These are phyloP conservation scores for Amesomyces nigricolor DNA, from an alignment of 2,329 filamentous ascomycete genomes.

Conservation along the genomic window DNA sequence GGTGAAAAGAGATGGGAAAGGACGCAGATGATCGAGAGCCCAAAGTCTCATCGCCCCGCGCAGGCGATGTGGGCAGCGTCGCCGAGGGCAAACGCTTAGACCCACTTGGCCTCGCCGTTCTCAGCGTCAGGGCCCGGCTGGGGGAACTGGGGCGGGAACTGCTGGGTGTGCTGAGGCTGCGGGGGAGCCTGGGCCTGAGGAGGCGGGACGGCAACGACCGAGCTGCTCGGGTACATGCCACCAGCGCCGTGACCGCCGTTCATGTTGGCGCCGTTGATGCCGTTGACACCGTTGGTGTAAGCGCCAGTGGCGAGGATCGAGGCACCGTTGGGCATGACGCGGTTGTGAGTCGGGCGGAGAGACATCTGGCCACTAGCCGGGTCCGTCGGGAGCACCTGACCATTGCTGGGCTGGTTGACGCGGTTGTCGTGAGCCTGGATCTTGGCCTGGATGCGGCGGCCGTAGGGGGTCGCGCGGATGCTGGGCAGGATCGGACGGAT, in stretches of 20 bases:
- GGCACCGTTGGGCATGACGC: slow-evolving; percentile 38
- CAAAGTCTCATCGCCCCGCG: slow-evolving; percentile 12
- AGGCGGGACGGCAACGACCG: slow-evolving; percentile 20
- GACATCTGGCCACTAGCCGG: slow-evolving; percentile 50
- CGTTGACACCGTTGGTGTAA: slow-evolving; percentile 31
- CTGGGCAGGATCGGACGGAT: slow-evolving; percentile 79
- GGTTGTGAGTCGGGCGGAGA: slow-evolving; percentile 40
- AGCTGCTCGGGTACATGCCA: slow-evolving; percentile 21
- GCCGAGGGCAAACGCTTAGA: slow-evolving; percentile 19
- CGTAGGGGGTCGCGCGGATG: slow-evolving; percentile 88
- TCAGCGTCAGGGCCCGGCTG: slow-evolving; percentile 19
- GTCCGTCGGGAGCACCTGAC: slow-evolving; percentile 49
- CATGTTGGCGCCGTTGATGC: slow-evolving; percentile 18
- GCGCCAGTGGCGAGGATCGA: slow-evolving; percentile 32
- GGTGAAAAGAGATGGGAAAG: slow-evolving; percentile 15
- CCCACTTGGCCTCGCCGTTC: slow-evolving; percentile 28
- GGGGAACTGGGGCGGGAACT: slow-evolving; percentile 19
- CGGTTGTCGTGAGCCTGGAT: slow-evolving; percentile 56
- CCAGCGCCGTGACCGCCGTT: slow-evolving; percentile 14
- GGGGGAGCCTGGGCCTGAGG: slow-evolving; percentile 26
- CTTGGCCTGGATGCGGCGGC: slow-evolving; percentile 88
- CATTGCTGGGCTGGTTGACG: slow-evolving; percentile 39
- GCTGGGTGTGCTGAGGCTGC: slow-evolving; percentile 24
- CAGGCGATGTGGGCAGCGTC: not conserved
- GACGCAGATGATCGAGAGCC: slow-evolving; percentile 9